phyloP scores from a whole-genome alignment of 139 green algal species.

The Chlamydomonas incerta region DNA sequence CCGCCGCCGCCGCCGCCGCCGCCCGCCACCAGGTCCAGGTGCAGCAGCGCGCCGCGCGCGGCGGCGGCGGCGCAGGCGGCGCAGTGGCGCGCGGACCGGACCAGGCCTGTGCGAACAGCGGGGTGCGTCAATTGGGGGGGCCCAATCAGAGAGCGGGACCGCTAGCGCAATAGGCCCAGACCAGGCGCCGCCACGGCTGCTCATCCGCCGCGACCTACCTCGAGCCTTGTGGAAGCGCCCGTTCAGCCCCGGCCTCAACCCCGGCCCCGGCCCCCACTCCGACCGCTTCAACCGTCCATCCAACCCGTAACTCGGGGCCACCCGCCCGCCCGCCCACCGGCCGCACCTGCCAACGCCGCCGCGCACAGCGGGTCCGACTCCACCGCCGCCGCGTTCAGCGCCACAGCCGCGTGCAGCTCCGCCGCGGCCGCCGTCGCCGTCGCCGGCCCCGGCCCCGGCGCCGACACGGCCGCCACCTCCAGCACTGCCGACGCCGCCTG shows the following conservation, averaged over 20 bases:
- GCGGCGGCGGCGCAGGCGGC: neutral
- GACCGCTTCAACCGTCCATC: neutral
- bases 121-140: too few species aligned
- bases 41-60: constrained; percentile 14
- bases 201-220: too few species aligned
- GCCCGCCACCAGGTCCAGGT: constrained; percentile 7
- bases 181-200: too few species aligned
- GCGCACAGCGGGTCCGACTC: constrained; percentile 1
- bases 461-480: neutral
- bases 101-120: constrained; percentile 13
- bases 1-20: neutral
- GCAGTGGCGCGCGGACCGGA: neutral
- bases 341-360: constrained; percentile 24
- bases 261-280: neutral
- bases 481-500: neutral
- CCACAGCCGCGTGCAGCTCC: neutral
- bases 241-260: too few species aligned
- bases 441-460: neutral
- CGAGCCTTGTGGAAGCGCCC: too few species aligned
- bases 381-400: constrained; percentile 10
- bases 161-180: too few species aligned
- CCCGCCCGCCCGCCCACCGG: too few species aligned
- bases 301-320: too few species aligned
- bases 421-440: neutral
- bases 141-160: too few species aligned